Evolutionary conservation across 2,329 filamentous ascomycete species (phyloP).

Genomic region (Lachnellula occidentalis): DNA sequence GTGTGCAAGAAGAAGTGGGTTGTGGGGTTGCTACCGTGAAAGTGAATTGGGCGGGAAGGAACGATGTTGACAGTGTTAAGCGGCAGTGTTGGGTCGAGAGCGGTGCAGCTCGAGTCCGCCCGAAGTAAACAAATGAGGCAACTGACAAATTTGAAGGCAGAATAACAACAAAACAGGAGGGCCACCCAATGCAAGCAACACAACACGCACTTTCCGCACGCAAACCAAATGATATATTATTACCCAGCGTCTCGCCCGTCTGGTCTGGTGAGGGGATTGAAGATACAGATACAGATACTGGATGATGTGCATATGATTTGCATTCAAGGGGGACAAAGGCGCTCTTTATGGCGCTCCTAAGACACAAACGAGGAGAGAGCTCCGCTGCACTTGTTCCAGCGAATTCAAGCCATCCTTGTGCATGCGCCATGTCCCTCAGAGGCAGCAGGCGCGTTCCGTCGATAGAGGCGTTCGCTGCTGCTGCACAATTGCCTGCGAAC

Average conservation of each 20-base stretch:
- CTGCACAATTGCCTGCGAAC: conserved; percentile 16
- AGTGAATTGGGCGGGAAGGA: not conserved
- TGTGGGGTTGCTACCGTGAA: not conserved
- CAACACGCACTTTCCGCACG: not conserved
- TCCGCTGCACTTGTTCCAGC: not conserved
- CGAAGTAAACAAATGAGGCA: not conserved
- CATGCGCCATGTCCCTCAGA: not conserved
- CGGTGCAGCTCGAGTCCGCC: not conserved
- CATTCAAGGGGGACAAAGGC: conserved; percentile 9
- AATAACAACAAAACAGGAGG: not conserved
- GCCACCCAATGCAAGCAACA: not conserved
- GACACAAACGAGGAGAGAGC: not conserved
- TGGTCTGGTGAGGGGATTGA: not conserved
- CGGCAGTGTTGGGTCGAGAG: not conserved
- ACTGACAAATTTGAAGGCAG: not conserved
- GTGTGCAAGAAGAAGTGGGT: not conserved
- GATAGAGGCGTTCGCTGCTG: conserved; percentile 7
- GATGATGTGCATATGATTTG: not conserved
- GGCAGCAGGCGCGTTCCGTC: not conserved
- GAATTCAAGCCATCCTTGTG: not conserved
- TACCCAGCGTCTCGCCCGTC: not conserved
- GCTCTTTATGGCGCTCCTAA: conserved; percentile 17
- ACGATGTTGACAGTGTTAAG: not conserved
- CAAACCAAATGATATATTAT: not conserved
- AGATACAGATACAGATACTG: conserved; percentile 15